Base-by-base conservation (phyloP, 78 protist genomes). In the Protostelium mycophagum region DNA sequence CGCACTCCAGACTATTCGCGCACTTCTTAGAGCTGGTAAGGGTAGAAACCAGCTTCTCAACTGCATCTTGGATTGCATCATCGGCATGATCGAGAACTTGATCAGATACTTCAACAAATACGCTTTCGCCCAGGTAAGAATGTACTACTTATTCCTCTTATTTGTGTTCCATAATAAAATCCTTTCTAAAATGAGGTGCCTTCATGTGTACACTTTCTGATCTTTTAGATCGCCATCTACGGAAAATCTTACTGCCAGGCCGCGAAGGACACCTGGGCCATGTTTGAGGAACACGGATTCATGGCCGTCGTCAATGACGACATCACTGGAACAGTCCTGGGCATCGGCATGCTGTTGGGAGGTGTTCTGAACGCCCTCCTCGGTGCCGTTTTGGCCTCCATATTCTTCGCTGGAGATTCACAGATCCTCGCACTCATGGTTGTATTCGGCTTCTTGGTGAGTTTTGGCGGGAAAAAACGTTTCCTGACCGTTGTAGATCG, bases 171-270 rank as follows among this genome's bases (percentile, higher is more conserved):
- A 83, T 83, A 83, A 83, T 28, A 83, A 83, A 83, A 83, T 83
- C 37, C 37, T 83, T 83, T 83, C 37, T 28, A 83, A 28, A 28
- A 83, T n/a, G 29, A 83, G 29, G 37, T 83, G 29, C 28, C 84
- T 83, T 28, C 29, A 28, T 83, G 28, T 83, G 28, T n/a, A 29
- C 84, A 83, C 87, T 85, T 31, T 36, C 36, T 88, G 28, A 31
- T 84, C 35, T 38, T 36, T 5, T 91, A 94, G 37, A 92, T 96
- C 1, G 97, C 97, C 36, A 93, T 96, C 90, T 96, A 96, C 83
- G 98, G 98, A n/a, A 91, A 91, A 86, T 29, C 89, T 23, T 96
- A 89, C 89, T 84, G 91, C 36, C 87, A 73, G 28, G 91, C 96
- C 9, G 94, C 97, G 29, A 35, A 84, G 5, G 91, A 85, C 34